Evolutionary conservation across 768 basidiomycete genomes (phyloP).

Genomic region (Cytidiella melzeri): DNA sequence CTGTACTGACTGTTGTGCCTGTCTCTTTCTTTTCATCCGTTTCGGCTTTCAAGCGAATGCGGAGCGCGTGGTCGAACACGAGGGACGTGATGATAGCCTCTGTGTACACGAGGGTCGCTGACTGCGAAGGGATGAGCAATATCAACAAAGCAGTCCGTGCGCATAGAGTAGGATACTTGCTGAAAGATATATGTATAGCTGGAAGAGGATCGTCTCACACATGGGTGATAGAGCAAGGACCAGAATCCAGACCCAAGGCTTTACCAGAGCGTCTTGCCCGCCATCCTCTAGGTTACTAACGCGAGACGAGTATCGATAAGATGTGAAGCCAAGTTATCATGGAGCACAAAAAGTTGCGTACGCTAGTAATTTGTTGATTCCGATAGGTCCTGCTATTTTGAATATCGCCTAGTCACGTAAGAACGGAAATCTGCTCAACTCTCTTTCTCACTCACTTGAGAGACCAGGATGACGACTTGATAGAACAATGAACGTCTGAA

Average conservation of each 20-base stretch:
- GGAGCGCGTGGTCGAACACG: constrained; percentile 52
- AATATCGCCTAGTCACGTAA: background rate
- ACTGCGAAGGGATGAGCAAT: constrained; percentile 22
- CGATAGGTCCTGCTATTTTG: constrained; percentile 24
- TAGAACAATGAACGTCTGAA: constrained; percentile 13
- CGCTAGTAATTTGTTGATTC: constrained; percentile 27
- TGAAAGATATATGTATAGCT: constrained; percentile 44
- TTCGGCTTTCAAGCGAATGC: constrained; percentile 51
- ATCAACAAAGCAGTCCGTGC: background rate
- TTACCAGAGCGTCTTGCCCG: constrained; percentile 40
- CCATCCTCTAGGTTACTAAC: constrained; percentile 51
- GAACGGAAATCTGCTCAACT: too few relatives aligned
- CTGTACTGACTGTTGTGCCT: background rate
- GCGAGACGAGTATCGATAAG: constrained; percentile 14
- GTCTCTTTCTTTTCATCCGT: constrained; percentile 10
- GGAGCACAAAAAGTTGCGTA: too few relatives aligned
- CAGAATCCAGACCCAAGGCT: constrained; percentile 67
- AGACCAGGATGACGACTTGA: background rate
- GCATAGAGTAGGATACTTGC: constrained; percentile 12
- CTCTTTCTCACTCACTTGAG: too few relatives aligned
- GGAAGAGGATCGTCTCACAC: constrained; percentile 36
- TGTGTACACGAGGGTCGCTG: constrained; percentile 32
- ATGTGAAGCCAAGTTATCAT: background rate
- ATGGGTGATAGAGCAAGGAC: constrained; percentile 45
- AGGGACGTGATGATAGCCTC: constrained; percentile 47